Percentiles rank a stretch among this genome's conserved stretches.
Evolutionary conservation across 2,329 filamentous ascomycete genomes (phyloP).

Genomic region (Sporothrix pseudoabietina): DNA sequence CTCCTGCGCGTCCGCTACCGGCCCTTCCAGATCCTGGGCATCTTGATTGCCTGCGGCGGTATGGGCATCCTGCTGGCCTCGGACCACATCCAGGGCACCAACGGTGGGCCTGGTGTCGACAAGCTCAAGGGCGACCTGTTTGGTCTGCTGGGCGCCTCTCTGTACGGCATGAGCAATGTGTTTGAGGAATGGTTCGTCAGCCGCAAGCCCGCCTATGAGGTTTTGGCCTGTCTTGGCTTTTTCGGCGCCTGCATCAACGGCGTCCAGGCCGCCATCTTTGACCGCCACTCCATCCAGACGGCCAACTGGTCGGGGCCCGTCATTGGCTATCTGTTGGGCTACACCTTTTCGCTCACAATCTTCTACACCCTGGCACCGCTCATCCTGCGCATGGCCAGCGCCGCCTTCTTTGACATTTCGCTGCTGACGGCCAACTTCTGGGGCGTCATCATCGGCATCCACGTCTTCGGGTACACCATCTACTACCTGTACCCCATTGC

Average conservation of each 20-base stretch:
- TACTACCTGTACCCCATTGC: conserved; percentile 95
- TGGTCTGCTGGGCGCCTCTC: conserved; percentile 81
- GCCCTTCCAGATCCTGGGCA: conserved; percentile 76
- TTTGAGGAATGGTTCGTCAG: conserved; percentile 93
- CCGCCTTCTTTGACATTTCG: conserved; percentile 96
- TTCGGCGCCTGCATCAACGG: conserved; percentile 92
- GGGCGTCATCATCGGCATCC: conserved; percentile 89
- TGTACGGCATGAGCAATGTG: conserved; percentile 89
- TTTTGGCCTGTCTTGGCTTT: conserved; percentile 85
- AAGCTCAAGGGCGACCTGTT: conserved; percentile 91
- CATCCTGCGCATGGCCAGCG: conserved; percentile 83
- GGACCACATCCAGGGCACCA: conserved; percentile 79
- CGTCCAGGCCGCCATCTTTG: conserved; percentile 87
- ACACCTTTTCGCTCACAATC: conserved; percentile 76
- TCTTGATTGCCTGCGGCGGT: conserved; percentile 86
- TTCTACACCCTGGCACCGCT: conserved; percentile 90
- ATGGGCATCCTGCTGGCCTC: conserved; percentile 84
- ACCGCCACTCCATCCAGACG: conserved; percentile 69
- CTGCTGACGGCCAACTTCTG: conserved; percentile 95
- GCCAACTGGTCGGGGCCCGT: conserved; percentile 68
- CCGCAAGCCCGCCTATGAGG: conserved; percentile 85
- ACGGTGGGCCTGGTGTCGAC: conserved; percentile 67
- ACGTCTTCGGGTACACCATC: conserved; percentile 77
- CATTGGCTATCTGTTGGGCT: conserved; percentile 83
- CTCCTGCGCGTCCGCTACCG: conserved; percentile 89